Evolutionary conservation across 192 early-diverging fungal genomes (phyloP).

Genomic region (Chytriomyces sp.): DNA sequence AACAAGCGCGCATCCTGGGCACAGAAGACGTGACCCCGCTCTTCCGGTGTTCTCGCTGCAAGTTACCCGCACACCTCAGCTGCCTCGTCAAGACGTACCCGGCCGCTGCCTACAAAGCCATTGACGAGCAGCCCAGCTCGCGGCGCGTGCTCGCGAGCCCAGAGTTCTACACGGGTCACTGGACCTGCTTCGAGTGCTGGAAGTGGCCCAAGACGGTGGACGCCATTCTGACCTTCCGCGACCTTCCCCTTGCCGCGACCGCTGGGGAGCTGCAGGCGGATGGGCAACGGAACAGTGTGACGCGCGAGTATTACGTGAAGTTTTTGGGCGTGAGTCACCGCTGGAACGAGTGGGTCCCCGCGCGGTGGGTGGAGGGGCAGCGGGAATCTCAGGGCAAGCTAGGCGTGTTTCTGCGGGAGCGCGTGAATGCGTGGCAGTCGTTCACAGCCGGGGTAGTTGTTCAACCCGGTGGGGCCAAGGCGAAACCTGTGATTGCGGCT

Average conservation of each 20-base stretch:
- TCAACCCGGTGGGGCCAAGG: neutral
- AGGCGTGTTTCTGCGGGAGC: conserved; percentile 32
- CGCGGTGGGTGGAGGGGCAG: conserved; percentile 38
- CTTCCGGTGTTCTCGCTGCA: conserved; percentile 32
- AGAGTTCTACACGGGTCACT: conserved; percentile 16
- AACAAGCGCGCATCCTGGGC: neutral
- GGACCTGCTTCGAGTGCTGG: conserved; percentile 47
- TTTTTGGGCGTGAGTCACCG: conserved; percentile 38
- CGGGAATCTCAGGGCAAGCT: conserved; percentile 21
- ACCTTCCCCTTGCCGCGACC: neutral
- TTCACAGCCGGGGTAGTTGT: neutral
- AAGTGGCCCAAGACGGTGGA: conserved; percentile 36
- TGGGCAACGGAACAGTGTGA: too few species aligned
- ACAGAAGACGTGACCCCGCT: conserved; percentile 9
- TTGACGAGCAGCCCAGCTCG: neutral
- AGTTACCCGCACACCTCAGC: conserved; percentile 8
- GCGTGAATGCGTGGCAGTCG: conserved; percentile 12
- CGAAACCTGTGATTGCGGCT: conserved; percentile 38
- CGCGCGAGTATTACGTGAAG: conserved; percentile 53
- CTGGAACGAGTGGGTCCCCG: conserved; percentile 49
- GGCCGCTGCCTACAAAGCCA: neutral
- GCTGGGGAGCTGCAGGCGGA: too few species aligned
- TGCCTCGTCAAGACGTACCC: conserved; percentile 22
- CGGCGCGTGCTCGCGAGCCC: neutral
- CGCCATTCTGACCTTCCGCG: conserved; percentile 39